These are phyloP conservation scores for Metarhizium guizhouense DNA, from an alignment of 2,329 filamentous ascomycete species.

Conservation along the genomic window DNA sequence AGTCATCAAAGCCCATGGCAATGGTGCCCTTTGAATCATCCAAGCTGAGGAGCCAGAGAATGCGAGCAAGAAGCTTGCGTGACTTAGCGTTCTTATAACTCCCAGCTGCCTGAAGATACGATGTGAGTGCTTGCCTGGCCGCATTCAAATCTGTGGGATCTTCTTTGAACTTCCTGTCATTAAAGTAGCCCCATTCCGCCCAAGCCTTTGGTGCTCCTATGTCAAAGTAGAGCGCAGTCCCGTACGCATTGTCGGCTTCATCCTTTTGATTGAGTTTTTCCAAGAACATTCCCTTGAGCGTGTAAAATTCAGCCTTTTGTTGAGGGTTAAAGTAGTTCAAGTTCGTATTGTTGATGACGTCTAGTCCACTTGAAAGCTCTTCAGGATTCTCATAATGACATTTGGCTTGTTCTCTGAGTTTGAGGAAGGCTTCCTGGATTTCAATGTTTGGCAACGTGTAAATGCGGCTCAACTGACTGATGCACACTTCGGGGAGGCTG, in stretches of 20 bases:
- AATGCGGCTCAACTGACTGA: slow-evolving; percentile 91
- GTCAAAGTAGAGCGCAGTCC: slow-evolving; percentile 91
- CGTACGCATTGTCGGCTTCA: slow-evolving; percentile 89
- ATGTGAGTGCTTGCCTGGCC: slow-evolving; percentile 87
- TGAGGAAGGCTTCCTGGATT: slow-evolving; percentile 97
- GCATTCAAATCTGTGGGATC: slow-evolving; percentile 73
- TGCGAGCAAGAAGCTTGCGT: slow-evolving; percentile 82
- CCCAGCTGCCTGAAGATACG: slow-evolving; percentile 90
- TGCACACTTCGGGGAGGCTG: slow-evolving; percentile 92
- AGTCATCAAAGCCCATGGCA: slow-evolving; percentile 82
- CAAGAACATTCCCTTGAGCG: slow-evolving; percentile 97
- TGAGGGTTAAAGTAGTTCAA: slow-evolving; percentile 94
- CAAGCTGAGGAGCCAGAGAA: slow-evolving; percentile 90
- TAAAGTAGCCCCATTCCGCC: slow-evolving; percentile 99
- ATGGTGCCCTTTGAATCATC: slow-evolving; percentile 82
- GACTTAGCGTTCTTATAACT: slow-evolving; percentile 97
- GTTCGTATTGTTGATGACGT: slow-evolving; percentile 99
- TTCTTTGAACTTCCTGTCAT: slow-evolving; percentile 91
- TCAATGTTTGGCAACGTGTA: slow-evolving; percentile 99
- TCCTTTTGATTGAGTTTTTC: slow-evolving; percentile 86
- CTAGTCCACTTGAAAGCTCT: slow-evolving; percentile 83
- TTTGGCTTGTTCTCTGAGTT: slow-evolving; percentile 95
- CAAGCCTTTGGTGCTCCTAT: slow-evolving; percentile 93
- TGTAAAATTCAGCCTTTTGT: slow-evolving; percentile 99
- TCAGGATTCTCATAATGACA: slow-evolving; percentile 96